A percentile compares a stretch with the other conserved stretches of the same genome.
Conservation (phyloP, 78 protist genomes). For the Mastigamoeba balamuthi region DNA sequence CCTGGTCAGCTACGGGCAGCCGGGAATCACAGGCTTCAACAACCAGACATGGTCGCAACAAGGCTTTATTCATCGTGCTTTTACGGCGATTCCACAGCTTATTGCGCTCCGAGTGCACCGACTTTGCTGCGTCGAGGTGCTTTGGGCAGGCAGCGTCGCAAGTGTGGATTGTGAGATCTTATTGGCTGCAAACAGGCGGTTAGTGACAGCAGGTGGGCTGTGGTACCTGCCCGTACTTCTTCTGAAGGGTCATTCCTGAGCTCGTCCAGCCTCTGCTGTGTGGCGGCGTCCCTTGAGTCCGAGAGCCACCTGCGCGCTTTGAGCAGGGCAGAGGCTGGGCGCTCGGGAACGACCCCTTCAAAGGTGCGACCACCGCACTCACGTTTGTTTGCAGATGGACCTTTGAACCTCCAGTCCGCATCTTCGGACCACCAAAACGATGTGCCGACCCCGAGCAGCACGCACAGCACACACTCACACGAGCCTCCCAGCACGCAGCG, state of each 20-base stretch:
- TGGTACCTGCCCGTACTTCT: not conserved
- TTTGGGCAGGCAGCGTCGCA: slow-evolving; percentile 62
- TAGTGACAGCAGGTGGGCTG: slow-evolving; percentile 1
- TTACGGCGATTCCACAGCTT: no score
- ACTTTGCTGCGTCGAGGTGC: slow-evolving; percentile 4
- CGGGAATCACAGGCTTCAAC: no score
- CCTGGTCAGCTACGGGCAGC: no score
- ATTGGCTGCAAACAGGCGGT: slow-evolving; percentile 21
- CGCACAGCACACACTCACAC: slow-evolving; percentile 86
- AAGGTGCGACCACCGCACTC: not conserved
- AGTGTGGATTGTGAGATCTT: slow-evolving; percentile 88
- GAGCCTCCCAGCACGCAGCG: slow-evolving; percentile 78
- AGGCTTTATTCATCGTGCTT: no score
- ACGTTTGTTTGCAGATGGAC: slow-evolving; percentile 57
- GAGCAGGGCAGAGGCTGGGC: slow-evolving; percentile 52
- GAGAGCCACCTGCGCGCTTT: slow-evolving; percentile 66
- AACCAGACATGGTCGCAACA: no score
- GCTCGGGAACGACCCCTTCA: slow-evolving; percentile 27
- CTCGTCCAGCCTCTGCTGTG: slow-evolving; percentile 4
- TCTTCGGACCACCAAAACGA: slow-evolving; percentile 84
- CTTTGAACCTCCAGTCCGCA: slow-evolving; percentile 58
- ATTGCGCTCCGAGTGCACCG: no score
- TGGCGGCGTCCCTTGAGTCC: slow-evolving; percentile 51
- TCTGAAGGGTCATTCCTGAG: slow-evolving; percentile 26
- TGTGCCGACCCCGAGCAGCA: slow-evolving; percentile 84